Conservation (phyloP, 441 rosid genomes). For the Theobroma grandiflorum region DNA sequence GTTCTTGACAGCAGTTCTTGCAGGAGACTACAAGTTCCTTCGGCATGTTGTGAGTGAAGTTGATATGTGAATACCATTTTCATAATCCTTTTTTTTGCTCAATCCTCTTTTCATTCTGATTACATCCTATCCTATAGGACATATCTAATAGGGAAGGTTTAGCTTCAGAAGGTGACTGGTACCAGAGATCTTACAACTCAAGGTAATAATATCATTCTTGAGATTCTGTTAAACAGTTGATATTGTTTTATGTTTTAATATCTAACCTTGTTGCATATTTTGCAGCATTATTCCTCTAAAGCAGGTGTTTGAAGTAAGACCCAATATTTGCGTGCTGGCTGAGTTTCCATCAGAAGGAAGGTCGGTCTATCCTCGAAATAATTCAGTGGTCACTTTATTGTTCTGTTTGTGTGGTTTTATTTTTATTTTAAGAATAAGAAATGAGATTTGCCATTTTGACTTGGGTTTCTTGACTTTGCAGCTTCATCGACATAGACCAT, state of each 20-base stretch:
- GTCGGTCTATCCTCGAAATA: conserved; percentile 38
- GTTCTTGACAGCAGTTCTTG: conserved; percentile 51
- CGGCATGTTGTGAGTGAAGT: conserved; percentile 60
- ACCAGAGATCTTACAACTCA: conserved; percentile 54
- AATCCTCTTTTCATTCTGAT: conserved; percentile 30
- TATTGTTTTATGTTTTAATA: not conserved
- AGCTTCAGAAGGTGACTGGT: conserved; percentile 71
- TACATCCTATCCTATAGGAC: conserved; percentile 46
- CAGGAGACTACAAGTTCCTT: conserved; percentile 66
- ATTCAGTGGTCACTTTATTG: not conserved
- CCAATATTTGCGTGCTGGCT: conserved; percentile 69
- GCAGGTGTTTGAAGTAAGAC: conserved; percentile 66
- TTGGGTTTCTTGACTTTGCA: conserved; percentile 47
- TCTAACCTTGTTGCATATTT: conserved; percentile 29
- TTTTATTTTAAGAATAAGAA: not conserved
- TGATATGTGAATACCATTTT: conserved; percentile 16
- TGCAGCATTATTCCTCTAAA: conserved; percentile 63
- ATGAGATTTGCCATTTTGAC: conserved; percentile 24
- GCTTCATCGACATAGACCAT: conserved; percentile 64
- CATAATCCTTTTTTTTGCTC: not conserved
- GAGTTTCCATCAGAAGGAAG: conserved; percentile 72
- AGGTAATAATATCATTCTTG: conserved; percentile 41
- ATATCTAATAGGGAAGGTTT: conserved; percentile 78
- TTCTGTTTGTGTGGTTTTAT: not conserved
- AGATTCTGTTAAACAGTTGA: conserved; percentile 9